phyloP scores from a whole-genome alignment of 139 green algal species.

The Coelastrella sp. region DNA sequence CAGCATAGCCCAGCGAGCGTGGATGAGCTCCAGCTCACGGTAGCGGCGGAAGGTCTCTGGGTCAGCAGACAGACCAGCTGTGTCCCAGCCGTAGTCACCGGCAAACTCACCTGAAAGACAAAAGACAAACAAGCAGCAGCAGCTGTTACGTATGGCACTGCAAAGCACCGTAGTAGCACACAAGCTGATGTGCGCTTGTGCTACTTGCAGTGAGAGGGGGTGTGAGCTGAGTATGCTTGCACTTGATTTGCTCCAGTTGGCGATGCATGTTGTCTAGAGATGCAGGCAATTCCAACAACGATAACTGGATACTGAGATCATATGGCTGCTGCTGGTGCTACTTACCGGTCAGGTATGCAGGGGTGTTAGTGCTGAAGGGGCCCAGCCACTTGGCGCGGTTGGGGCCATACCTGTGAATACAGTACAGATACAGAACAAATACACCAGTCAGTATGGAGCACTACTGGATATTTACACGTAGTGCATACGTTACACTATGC shows the following conservation, averaged over 20 bases:
- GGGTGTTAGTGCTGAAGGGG: constrained; percentile 75
- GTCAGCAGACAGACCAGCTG: constrained; percentile 89
- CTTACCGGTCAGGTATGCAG: constrained; percentile 76
- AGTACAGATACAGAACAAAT: neutral
- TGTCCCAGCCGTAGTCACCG: constrained; percentile 40
- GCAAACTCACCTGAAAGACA: constrained; percentile 68
- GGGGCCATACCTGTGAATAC: constrained; percentile 57
- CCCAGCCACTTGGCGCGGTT: constrained; percentile 83
- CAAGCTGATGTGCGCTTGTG: no score
- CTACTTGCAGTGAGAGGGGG: no score
- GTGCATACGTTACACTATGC: no score
- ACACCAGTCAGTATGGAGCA: neutral
- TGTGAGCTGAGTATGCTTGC: no score
- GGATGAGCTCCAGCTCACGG: constrained; percentile 75
- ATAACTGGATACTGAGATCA: neutral
- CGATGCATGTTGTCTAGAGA: no score
- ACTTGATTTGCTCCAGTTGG: neutral
- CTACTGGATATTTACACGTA: neutral
- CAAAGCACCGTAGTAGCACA: neutral
- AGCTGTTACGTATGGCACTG: neutral
- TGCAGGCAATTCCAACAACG: neutral
- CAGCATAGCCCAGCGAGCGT: constrained; percentile 85
- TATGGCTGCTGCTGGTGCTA: constrained; percentile 30
- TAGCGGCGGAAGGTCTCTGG: constrained; percentile 92
- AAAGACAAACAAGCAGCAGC: neutral